A percentile compares a stretch with the other conserved stretches of the same genome.
Conservation (phyloP, 306 rosid species). For the Trifolium pratense region DNA sequence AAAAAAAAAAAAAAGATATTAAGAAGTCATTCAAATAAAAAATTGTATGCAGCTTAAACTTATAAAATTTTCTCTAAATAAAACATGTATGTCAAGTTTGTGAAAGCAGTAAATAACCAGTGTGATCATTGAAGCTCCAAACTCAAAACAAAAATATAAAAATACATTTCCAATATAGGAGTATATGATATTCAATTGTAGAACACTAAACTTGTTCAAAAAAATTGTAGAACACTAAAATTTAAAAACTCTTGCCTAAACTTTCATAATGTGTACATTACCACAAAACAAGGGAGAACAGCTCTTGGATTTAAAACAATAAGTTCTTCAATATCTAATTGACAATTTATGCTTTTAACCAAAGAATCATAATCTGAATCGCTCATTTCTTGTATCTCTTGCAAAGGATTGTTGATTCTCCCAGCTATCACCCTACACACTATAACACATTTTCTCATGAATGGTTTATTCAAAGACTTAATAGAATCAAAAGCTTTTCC, state of each 20-base stretch:
- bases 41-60: too few relatives aligned
- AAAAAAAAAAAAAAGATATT: too few relatives aligned
- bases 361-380: constrained; percentile 54
- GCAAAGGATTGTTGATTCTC: constrained; percentile 42
- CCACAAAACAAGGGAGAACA: constrained; percentile 72
- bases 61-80: too few relatives aligned
- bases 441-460: constrained; percentile 45
- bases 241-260: neutral
- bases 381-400: constrained; percentile 37
- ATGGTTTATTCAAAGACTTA: neutral
- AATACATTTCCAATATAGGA: neutral
- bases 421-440: constrained; percentile 79
- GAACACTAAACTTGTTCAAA: neutral
- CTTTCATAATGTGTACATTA: constrained; percentile 40
- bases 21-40: too few relatives aligned
- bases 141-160: neutral
- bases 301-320: constrained; percentile 57
- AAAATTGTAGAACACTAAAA: neutral
- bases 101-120: too few relatives aligned
- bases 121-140: neutral
- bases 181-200: neutral
- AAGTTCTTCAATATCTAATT: constrained; percentile 53
- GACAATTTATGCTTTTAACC: constrained; percentile 38
- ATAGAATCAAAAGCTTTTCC: constrained; percentile 45
- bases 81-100: too few relatives aligned